phyloP scores from a whole-genome alignment of 176 grass and related monocot species.

The Juncus inflexus region DNA sequence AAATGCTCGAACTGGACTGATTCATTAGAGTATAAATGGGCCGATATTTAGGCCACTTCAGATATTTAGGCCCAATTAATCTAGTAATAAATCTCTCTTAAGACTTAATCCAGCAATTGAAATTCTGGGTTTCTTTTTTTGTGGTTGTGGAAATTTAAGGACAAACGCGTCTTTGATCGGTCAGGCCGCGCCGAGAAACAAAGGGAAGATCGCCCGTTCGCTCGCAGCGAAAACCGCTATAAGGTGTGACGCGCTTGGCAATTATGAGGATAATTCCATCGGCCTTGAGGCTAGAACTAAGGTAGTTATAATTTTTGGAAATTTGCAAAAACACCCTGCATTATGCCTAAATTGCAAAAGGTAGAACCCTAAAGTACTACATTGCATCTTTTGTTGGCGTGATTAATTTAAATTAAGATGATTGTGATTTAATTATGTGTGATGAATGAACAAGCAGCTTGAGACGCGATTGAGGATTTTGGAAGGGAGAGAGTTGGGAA shows the following conservation, averaged over 20 bases:
- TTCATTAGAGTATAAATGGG: too few species aligned
- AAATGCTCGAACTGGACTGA: too few species aligned
- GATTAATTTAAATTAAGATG: too few species aligned
- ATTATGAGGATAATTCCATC: slow-evolving; percentile 64
- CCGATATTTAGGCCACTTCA: too few species aligned
- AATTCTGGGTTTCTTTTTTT: too few species aligned
- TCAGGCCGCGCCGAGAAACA: slow-evolving; percentile 62
- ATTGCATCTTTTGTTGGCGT: too few species aligned
- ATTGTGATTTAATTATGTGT: not conserved
- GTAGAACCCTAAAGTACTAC: too few species aligned
- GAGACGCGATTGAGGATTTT: slow-evolving; percentile 60
- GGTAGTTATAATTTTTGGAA: slow-evolving; percentile 35
- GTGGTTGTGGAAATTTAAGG: too few species aligned
- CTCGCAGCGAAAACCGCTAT: slow-evolving; percentile 80
- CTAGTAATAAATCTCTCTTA: too few species aligned
- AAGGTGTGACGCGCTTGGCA: slow-evolving; percentile 77
- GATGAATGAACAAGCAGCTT: slow-evolving; percentile 29
- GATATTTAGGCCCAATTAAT: too few species aligned
- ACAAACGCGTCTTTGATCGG: slow-evolving; percentile 92
- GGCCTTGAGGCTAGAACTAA: slow-evolving; percentile 67
- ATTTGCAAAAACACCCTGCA: not conserved
- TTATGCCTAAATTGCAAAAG: too few species aligned
- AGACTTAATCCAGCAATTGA: too few species aligned
- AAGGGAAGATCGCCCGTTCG: slow-evolving; percentile 84
- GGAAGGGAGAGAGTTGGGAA: slow-evolving; percentile 60